Evolutionary conservation across 345 rosid genomes (phyloP), one percentile per base, ranked within the genome.

Genomic region (Eucalyptus erythrocorys): DNA sequence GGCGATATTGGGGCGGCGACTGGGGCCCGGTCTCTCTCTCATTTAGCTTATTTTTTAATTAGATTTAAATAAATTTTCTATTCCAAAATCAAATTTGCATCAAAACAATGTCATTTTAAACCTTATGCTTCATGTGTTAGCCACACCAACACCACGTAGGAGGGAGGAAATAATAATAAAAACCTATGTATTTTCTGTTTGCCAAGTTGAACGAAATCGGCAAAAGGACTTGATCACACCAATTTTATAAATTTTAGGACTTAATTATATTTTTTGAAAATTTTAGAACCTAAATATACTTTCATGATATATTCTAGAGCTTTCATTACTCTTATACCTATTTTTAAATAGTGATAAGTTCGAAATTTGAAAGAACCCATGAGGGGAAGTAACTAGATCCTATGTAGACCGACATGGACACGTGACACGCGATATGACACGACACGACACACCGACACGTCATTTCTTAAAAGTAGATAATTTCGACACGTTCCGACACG

Each of bases 131-230:
- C 22, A 32, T 7, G 21, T 15, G 15, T 15, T 32, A 66, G 79
- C 37, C 21, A 66, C 12, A 8, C 3, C 0, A 32, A 1, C 1
- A 2, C 6, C 21, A 7, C 6, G 2, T 8, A 32, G 0, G 11
- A 4, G 42, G 15, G 22, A 66, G 11, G 32, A 64, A 66, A 51
- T 51, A 51, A 21, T 51, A 51, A 51, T 51, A 3, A n/a, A 7
- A n/a, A 66, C 8, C 1, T 15, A 32, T 7, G 3, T 8, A 66
- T 66, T 66, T 66, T 32, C 2, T 66, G 8, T 15, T n/a, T 32
- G 22, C 11, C 22, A 66, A 66, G 37, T 66, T 66, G 22, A 17
- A 16, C 0, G 1, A 1, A 66, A 10, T 32, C 37, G 32, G 32
- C 10, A 3, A 19, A 66, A 66, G 17, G 21, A 66, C 12, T 32